Evolutionary conservation across 2,329 filamentous ascomycete genomes (phyloP).

Genomic region (Neonectria neomacrospora): DNA sequence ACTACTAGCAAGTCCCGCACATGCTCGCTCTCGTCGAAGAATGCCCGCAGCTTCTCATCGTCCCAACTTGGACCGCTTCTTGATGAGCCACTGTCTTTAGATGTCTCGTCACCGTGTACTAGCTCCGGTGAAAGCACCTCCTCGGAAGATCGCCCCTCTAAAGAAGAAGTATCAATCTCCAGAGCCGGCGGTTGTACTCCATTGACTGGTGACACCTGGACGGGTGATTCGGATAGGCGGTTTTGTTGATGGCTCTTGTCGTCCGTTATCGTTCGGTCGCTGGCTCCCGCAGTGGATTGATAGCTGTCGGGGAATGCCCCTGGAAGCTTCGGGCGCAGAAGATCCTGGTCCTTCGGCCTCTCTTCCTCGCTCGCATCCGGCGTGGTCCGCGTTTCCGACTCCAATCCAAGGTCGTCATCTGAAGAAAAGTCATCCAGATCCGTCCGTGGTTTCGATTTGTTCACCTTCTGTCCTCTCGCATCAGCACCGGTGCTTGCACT

Average conservation of each 20-base stretch:
- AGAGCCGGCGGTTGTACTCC: conserved; percentile 71
- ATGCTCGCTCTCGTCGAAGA: conserved; percentile 89
- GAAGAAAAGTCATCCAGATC: conserved; percentile 78
- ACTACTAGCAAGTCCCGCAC: conserved; percentile 91
- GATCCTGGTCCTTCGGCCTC: conserved; percentile 34
- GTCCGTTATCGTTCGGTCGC: conserved; percentile 47
- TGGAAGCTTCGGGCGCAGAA: conserved; percentile 50
- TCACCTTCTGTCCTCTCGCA: conserved; percentile 62
- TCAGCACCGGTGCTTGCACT: conserved; percentile 54
- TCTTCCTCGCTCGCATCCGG: conserved; percentile 32
- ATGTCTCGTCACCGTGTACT: conserved; percentile 57
- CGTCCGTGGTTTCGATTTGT: conserved; percentile 66
- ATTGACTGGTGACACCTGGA: conserved; percentile 60
- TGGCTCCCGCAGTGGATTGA: conserved; percentile 46
- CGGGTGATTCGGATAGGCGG: conserved; percentile 74
- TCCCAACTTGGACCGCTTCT: conserved; percentile 74
- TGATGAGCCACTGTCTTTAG: conserved; percentile 51
- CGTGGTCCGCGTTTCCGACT: conserved; percentile 33
- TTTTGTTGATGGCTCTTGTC: conserved; percentile 50
- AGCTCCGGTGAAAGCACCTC: conserved; percentile 74
- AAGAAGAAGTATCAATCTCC: conserved; percentile 76
- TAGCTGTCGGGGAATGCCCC: conserved; percentile 58
- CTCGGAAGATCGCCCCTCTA: conserved; percentile 71
- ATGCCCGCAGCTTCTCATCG: conserved; percentile 84
- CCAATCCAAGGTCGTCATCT: conserved; percentile 54